phyloP scores from a whole-genome alignment of 495 filamentous ascomycete species.

The Astrothelium subdiscretum region DNA sequence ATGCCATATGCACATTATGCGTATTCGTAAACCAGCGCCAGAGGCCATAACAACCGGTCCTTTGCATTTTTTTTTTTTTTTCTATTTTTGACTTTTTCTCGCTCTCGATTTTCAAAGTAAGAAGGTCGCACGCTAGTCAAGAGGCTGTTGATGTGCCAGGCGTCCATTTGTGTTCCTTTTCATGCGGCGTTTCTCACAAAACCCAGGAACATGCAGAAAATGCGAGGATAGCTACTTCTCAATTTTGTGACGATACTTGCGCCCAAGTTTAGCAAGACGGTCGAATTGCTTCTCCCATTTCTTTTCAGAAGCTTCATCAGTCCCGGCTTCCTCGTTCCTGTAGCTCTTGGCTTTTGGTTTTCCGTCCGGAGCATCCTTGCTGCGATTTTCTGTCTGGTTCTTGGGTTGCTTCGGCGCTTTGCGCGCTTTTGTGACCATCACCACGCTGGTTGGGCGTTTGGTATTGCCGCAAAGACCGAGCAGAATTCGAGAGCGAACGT shows the following conservation, averaged over 20 bases:
- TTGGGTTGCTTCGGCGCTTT: neutral
- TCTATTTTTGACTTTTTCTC: too few relatives aligned
- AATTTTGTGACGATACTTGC: neutral
- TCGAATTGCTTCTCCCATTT: neutral
- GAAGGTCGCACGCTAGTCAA: too few relatives aligned
- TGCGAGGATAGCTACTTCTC: neutral
- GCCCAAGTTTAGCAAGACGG: neutral
- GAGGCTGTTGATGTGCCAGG: too few relatives aligned
- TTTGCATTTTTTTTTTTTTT: too few relatives aligned
- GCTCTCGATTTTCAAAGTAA: too few relatives aligned
- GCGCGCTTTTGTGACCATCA: conserved; percentile 50
- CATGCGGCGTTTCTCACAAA: too few relatives aligned
- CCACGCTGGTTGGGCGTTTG: conserved; percentile 89
- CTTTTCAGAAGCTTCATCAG: neutral
- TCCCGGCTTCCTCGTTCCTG: neutral
- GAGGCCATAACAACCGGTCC: too few relatives aligned
- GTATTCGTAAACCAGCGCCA: too few relatives aligned
- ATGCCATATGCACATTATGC: too few relatives aligned
- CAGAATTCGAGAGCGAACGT: conserved; percentile 75
- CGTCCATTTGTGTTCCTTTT: too few relatives aligned
- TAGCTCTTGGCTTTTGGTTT: neutral
- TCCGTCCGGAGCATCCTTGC: neutral
- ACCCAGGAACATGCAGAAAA: too few relatives aligned
- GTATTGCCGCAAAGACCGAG: conserved; percentile 83
- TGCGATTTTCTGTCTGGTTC: too few relatives aligned